phyloP scores from a whole-genome alignment of 148 eudicot genomes.

The Chenopodium album region DNA sequence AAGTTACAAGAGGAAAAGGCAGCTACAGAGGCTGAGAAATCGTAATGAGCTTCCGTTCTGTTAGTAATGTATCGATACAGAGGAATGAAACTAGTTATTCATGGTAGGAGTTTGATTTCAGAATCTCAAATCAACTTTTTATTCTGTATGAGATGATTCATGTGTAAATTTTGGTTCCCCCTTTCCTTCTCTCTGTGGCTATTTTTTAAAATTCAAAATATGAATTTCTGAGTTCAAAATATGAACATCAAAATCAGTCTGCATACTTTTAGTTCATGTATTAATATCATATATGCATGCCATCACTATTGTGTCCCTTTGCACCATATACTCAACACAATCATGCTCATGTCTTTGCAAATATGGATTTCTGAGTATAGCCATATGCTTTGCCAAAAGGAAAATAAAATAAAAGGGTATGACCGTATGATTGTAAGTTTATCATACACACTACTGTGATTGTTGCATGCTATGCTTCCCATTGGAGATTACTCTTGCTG shows the following conservation, averaged over 20 bases:
- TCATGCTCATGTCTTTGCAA: no score
- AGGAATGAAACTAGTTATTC: conserved; percentile 1
- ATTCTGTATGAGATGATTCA: conserved; percentile 6
- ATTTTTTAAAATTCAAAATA: background rate
- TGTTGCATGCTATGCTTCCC: background rate
- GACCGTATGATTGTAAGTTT: background rate
- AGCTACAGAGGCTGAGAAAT: conserved; percentile 64
- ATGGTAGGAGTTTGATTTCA: conserved; percentile 9
- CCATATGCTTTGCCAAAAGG: background rate
- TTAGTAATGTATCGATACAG: conserved; percentile 15
- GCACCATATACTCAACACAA: no score
- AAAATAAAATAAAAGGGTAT: background rate
- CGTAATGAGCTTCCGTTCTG: conserved; percentile 33
- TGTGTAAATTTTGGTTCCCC: conserved; percentile 20
- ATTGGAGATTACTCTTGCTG: background rate
- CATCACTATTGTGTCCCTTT: no score
- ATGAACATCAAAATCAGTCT: no score
- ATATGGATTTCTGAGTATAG: no score
- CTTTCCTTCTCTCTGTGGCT: background rate
- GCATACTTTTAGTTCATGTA: background rate
- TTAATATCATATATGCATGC: no score
- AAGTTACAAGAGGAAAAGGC: conserved; percentile 67
- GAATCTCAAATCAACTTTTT: background rate
- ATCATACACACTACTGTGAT: background rate
- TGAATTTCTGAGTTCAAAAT: no score